Evolutionary conservation across 2,329 filamentous ascomycete genomes (phyloP).

Genomic region (Colletotrichum musae): DNA sequence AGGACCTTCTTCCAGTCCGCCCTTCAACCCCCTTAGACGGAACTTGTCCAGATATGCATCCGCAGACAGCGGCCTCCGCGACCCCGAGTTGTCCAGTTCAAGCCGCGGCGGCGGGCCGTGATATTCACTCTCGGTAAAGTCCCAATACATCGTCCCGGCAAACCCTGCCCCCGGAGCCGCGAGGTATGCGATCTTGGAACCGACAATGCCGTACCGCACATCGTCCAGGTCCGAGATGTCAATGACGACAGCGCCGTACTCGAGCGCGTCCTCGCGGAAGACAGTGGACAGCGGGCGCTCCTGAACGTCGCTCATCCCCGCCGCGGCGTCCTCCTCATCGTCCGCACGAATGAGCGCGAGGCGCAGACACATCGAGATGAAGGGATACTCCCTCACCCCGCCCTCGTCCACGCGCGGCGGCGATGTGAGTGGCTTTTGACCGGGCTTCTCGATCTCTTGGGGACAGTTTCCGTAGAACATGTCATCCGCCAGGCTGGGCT

Average conservation of each 20-base stretch:
- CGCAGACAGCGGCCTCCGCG: not conserved
- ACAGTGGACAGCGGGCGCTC: not conserved
- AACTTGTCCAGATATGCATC: not conserved
- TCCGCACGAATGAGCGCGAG: slow-evolving; percentile 7
- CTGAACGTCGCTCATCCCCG: slow-evolving; percentile 8
- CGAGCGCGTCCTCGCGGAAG: not conserved
- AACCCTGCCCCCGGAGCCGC: not conserved
- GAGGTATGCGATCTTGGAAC: not conserved
- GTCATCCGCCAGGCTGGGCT: not conserved
- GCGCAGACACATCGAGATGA: slow-evolving; percentile 26
- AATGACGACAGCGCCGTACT: slow-evolving; percentile 4
- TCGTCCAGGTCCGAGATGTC: slow-evolving; percentile 12
- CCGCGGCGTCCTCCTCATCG: not conserved
- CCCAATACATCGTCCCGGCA: slow-evolving; percentile 1
- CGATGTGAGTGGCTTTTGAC: not conserved
- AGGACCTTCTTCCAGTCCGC: not conserved
- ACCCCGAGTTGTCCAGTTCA: not conserved
- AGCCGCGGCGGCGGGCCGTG: slow-evolving; percentile 8
- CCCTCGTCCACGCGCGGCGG: not conserved
- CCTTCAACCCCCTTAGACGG: not conserved
- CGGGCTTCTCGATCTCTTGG: not conserved
- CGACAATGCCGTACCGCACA: slow-evolving; percentile 10
- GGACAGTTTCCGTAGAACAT: not conserved
- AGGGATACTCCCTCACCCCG: slow-evolving; percentile 20
- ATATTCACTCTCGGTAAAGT: not conserved